phyloP scores from a whole-genome alignment of 768 basidiomycete genomes.

The Mycena kentingensis region DNA sequence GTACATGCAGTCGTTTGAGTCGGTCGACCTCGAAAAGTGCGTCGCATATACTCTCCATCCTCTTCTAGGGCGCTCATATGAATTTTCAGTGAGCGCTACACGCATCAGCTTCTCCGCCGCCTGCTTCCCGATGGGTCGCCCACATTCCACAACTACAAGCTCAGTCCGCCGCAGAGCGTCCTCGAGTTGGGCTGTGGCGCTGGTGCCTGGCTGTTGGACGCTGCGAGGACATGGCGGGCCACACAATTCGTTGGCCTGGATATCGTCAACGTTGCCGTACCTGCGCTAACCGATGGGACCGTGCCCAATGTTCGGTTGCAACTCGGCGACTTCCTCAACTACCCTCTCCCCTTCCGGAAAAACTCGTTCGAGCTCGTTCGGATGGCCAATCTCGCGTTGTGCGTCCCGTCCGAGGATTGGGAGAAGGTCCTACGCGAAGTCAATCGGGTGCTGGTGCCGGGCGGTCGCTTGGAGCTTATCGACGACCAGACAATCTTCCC shows the following conservation, averaged over 20 bases:
- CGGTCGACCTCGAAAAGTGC: constrained; percentile 59
- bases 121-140: constrained; percentile 56
- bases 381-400: constrained; percentile 67
- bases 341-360: constrained; percentile 61
- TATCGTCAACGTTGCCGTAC: constrained; percentile 50
- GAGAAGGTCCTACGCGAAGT: constrained; percentile 58
- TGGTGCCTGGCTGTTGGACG: constrained; percentile 67
- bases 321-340: constrained; percentile 64
- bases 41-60: constrained; percentile 27
- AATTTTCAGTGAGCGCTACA: constrained; percentile 58
- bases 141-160: constrained; percentile 57
- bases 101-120: constrained; percentile 55
- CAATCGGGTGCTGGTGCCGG: constrained; percentile 58
- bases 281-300: constrained; percentile 32
- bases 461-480: constrained; percentile 71
- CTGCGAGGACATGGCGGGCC: constrained; percentile 61
- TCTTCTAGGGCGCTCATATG: constrained; percentile 7
- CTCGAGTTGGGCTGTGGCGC: constrained; percentile 79
- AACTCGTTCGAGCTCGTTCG: constrained; percentile 71
- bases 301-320: constrained; percentile 46
- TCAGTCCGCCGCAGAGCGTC: constrained; percentile 52
- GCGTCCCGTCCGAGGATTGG: constrained; percentile 66
- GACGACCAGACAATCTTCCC: constrained; percentile 74
- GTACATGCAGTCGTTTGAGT: constrained; percentile 71
- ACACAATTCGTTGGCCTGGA: constrained; percentile 68